A percentile compares a stretch with the other conserved stretches of the same genome.
Evolutionary conservation across 108 stramenopile species (phyloP).

Genomic region (Skeletonema tropicum): DNA sequence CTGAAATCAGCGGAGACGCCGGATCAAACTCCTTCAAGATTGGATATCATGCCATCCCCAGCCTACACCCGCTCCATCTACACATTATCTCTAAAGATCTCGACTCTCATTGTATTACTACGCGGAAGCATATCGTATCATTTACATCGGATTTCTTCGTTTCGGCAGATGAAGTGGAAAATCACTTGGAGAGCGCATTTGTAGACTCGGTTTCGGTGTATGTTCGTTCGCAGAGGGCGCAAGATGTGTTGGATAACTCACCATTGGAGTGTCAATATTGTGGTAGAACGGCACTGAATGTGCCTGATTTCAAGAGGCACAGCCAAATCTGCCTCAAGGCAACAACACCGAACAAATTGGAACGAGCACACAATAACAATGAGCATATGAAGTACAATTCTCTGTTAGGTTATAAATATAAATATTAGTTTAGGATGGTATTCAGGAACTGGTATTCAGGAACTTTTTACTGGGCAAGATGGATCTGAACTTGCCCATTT

Average conservation of each 20-base stretch:
- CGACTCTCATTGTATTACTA: slow-evolving; percentile 25
- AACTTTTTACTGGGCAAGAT: too few species aligned
- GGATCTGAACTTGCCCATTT: too few species aligned
- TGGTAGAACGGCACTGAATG: slow-evolving; percentile 12
- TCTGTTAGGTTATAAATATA: too few species aligned
- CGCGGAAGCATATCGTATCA: slow-evolving; percentile 21
- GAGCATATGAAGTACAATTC: slow-evolving; percentile 8
- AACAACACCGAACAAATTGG: neutral
- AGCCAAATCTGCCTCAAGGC: slow-evolving; percentile 13
- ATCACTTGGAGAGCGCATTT: slow-evolving; percentile 40
- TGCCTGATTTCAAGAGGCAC: slow-evolving; percentile 36
- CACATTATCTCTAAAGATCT: slow-evolving; percentile 36
- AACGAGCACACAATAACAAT: neutral
- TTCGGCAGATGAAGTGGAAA: slow-evolving; percentile 12
- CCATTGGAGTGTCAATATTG: slow-evolving; percentile 21
- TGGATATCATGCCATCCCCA: slow-evolving; percentile 37
- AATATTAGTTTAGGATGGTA: too few species aligned
- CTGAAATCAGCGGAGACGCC: neutral
- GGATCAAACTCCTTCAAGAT: slow-evolving; percentile 11
- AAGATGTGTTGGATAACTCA: slow-evolving; percentile 1
- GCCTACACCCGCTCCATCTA: slow-evolving; percentile 35
- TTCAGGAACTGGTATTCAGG: too few species aligned
- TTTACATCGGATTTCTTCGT: slow-evolving; percentile 30
- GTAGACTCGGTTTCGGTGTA: neutral
- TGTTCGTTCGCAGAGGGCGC: slow-evolving; percentile 21